Base-by-base conservation (phyloP, 2,329 filamentous ascomycete species). In the Aureobasidium vineae region DNA sequence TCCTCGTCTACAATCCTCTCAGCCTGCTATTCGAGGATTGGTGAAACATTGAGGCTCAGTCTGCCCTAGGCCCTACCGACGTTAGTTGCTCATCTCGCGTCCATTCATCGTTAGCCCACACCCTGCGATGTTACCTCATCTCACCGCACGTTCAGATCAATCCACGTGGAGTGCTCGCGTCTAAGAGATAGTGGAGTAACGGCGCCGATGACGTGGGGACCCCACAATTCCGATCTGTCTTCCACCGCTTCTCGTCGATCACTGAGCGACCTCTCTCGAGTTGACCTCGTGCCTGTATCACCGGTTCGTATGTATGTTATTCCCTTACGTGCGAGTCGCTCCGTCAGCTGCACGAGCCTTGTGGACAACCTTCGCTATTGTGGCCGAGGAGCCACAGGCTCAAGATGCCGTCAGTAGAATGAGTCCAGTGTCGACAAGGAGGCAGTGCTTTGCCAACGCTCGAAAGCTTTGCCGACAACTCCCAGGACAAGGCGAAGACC, bases 201-300 rank as follows among this genome's bases (percentile, higher is more conserved):
- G 28, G 45, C 43, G 33, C 19, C 33, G 33, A 63, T 63, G 59
- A 63, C 59, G 59, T 52, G 59, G 45, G 33, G 59, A 63, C 59
- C 59, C 59, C 59, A 45, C 59, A 63, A 63, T 63, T 61, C 41
- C 57, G 59, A 63, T 52, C 23, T 50, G 59, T 63, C 59, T 61
- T 33, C 45, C 33, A 45, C 59, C 21, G 45, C 31, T 61, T 16
- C 10, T 33, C n/a, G 59, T 50, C 59, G 43, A 61, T 61, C 57
- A 36, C 21, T 38, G 43, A 41, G 49, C 40, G 28, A 49, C 26
- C 57, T 49, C 57, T 33, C 13, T 31, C 59, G 21, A 52, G 33
- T 23, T 63, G 59, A 63, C 36, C 59, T 63, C 59, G 59, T 63
- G 59, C 59, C 31, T 21, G 43, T 63, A 63, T 59, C 54, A 59